Evolutionary conservation across 2,329 filamentous ascomycete species (phyloP).

Genomic region (Talaromyces amestolkiae): DNA sequence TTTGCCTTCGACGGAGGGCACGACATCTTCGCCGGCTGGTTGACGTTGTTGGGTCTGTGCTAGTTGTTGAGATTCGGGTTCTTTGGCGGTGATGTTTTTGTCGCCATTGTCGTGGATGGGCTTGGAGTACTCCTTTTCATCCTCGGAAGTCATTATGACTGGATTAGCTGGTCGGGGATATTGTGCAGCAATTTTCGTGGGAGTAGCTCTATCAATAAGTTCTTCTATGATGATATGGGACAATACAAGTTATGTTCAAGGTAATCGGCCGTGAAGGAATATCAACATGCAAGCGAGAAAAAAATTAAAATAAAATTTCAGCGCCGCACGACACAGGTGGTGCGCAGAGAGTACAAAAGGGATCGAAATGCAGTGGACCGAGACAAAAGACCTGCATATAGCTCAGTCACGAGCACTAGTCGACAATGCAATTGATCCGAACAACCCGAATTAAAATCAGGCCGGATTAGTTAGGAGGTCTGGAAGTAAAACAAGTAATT

Average conservation of each 20-base stretch:
- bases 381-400: neutral
- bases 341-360: neutral
- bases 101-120: conserved; percentile 10
- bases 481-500: neutral
- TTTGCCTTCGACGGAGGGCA: conserved; percentile 9
- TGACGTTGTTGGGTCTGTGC: neutral
- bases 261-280: conserved; percentile 5
- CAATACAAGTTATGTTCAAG: neutral
- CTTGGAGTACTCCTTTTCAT: conserved; percentile 15
- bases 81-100: neutral
- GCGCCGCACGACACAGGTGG: neutral
- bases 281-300: neutral
- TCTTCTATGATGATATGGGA: neutral
- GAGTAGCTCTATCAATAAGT: neutral
- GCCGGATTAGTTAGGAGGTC: conserved; percentile 8
- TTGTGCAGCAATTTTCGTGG: neutral
- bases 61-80: neutral
- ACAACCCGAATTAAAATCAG: neutral
- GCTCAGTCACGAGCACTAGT: neutral
- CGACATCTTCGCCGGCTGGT: conserved; percentile 2
- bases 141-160: conserved; percentile 14
- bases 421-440: neutral
- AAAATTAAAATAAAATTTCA: neutral
- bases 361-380: neutral
- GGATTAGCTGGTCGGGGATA: neutral